Evolutionary conservation across 2,329 filamentous ascomycete species (phyloP).

Genomic region (Coccinonectria pachysandricola): DNA sequence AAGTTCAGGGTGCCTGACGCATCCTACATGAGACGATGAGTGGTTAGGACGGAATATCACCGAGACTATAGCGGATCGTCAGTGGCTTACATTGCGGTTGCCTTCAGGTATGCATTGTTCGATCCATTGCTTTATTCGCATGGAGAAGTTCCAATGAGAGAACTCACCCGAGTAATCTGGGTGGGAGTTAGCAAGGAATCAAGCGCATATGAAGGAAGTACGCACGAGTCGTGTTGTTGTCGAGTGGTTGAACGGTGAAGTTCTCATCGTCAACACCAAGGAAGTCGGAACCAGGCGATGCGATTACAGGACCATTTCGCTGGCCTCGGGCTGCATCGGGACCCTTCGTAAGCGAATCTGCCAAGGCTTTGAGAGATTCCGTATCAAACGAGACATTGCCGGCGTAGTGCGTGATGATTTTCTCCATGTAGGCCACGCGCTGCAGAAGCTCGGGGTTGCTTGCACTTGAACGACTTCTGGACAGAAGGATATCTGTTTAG

Average conservation of each 20-base stretch:
- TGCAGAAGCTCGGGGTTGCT: constrained; percentile 16
- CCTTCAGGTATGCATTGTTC: constrained; percentile 27
- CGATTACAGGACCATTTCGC: constrained; percentile 12
- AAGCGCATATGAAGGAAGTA: too few relatives aligned
- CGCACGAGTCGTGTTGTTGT: constrained; percentile 32
- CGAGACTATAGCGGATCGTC: background rate
- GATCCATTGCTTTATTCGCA: constrained; percentile 40
- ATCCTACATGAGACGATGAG: constrained; percentile 10
- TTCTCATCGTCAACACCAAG: constrained; percentile 26
- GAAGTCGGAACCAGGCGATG: constrained; percentile 16
- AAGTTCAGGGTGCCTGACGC: constrained; percentile 20
- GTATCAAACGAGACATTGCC: constrained; percentile 27
- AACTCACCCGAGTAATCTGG: constrained; percentile 42
- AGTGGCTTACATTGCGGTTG: constrained; percentile 16
- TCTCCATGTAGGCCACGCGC: constrained; percentile 30
- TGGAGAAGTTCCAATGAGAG: constrained; percentile 43
- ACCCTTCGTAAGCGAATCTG: constrained; percentile 30
- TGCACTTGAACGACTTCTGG: constrained; percentile 14
- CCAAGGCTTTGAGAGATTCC: constrained; percentile 27
- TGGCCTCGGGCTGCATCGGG: constrained; percentile 7
- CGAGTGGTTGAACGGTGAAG: constrained; percentile 30
- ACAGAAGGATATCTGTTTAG: too few relatives aligned
- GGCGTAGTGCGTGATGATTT: constrained; percentile 35
- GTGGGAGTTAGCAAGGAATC: constrained; percentile 3
- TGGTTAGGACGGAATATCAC: constrained; percentile 1